Evolutionary conservation across 345 rosid genomes (phyloP).

Genomic region (Heritiera littoralis): DNA sequence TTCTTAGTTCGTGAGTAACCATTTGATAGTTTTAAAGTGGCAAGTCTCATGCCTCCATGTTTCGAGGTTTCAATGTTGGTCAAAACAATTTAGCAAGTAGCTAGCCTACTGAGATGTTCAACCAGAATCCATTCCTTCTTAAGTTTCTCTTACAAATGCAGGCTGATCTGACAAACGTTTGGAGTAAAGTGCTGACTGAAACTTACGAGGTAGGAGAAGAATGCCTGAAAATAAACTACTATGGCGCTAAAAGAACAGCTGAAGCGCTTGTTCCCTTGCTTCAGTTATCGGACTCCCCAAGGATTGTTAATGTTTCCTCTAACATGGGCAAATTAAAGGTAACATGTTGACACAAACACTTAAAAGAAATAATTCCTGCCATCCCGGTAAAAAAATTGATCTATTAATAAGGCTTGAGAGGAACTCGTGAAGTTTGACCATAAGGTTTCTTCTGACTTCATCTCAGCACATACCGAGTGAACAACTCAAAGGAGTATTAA

Average conservation of each 20-base stretch:
- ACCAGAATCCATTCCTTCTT: too few relatives aligned
- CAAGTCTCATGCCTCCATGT: too few relatives aligned
- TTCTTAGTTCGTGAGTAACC: background rate
- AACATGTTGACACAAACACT: background rate
- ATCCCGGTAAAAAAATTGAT: background rate
- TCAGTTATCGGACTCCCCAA: slow-evolving; percentile 38
- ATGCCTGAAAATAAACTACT: slow-evolving; percentile 50
- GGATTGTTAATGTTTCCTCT: slow-evolving; percentile 39
- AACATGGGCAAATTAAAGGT: slow-evolving; percentile 26
- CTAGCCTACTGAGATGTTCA: too few relatives aligned
- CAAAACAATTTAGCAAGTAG: too few relatives aligned
- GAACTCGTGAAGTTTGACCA: too few relatives aligned
- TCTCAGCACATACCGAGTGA: slow-evolving; percentile 33
- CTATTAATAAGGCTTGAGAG: background rate
- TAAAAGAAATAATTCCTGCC: too few relatives aligned
- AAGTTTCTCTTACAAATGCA: background rate
- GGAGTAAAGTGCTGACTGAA: slow-evolving; percentile 31
- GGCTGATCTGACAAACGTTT: slow-evolving; percentile 29
- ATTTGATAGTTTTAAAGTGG: too few relatives aligned
- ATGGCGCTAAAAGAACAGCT: slow-evolving; percentile 48
- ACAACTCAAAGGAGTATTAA: slow-evolving; percentile 8
- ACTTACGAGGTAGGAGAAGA: slow-evolving; percentile 40
- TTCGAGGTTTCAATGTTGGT: too few relatives aligned
- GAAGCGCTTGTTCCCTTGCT: slow-evolving; percentile 44
- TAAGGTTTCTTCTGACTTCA: background rate